Percentiles rank a stretch among this genome's conserved stretches.
These are phyloP conservation scores for Cocos nucifera DNA, from an alignment of 176 grass and related monocot genomes.

Conservation along the genomic window DNA sequence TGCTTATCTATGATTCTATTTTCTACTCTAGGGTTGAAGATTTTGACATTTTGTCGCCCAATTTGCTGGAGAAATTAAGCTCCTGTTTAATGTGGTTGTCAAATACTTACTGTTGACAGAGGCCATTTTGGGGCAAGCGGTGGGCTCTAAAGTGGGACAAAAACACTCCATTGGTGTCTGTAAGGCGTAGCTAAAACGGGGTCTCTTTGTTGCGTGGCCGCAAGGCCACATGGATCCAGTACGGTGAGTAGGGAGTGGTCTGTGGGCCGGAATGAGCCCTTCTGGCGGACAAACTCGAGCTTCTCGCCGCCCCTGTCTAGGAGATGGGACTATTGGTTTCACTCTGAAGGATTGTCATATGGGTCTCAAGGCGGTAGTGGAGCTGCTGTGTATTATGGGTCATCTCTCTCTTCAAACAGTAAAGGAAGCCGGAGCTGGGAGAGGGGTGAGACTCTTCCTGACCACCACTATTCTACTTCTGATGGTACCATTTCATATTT, in stretches of 20 bases:
- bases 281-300: constrained; percentile 44
- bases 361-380: constrained; percentile 48
- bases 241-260: constrained; percentile 64
- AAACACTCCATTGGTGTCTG: too few species aligned
- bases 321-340: constrained; percentile 46
- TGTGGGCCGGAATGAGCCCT: constrained; percentile 33
- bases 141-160: too few species aligned
- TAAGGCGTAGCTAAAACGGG: constrained; percentile 27
- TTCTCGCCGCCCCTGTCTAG: constrained; percentile 51
- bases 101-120: too few species aligned
- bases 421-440: constrained; percentile 70
- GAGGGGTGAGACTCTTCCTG: constrained; percentile 26
- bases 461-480: constrained; percentile 41
- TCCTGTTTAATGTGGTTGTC: too few species aligned
- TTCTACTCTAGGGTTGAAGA: too few species aligned
- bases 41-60: too few species aligned
- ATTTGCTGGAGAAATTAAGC: too few species aligned
- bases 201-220: constrained; percentile 76
- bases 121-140: too few species aligned
- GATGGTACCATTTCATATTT: constrained; percentile 53
- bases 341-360: constrained; percentile 47
- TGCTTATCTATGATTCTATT: too few species aligned
- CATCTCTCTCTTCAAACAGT: constrained; percentile 50
- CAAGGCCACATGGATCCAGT: constrained; percentile 47
- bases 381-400: constrained; percentile 39